Base-by-base conservation (phyloP, 345 rosid species). In the Citrus hindsii region DNA sequence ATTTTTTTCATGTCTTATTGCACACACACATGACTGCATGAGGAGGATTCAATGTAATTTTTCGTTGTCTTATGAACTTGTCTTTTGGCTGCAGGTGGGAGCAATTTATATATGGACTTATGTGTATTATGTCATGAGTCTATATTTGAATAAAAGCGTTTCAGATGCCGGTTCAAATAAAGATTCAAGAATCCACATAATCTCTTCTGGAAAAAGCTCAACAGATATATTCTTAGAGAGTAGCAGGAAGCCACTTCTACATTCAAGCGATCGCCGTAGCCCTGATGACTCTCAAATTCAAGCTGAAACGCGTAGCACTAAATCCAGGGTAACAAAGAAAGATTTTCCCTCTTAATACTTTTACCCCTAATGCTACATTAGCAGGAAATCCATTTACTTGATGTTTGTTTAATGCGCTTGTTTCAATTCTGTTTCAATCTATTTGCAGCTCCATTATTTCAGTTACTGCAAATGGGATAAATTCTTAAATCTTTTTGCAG, bases 91-190 rank as follows among this genome's bases (percentile, higher is more conserved):
- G 51, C 83, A 87, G 90, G 59, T 85, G 48, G 82, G 80, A 67
- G 83, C 37, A 13, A 74, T 85, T 37, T 87, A 82, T 61, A 78
- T 83, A 58, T 85, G 88, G 90, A 71, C 87, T 12, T 87, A 87
- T 65, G 87, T 79, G 35, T 85, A 83, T 70, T 38, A 27, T n/a
- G 55, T 83, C 19, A 82, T 87, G 84, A 67, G 82, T 58, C 14
- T 73, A 38, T 82, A 61, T 9, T 77, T 83, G 30, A 76, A 67
- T 18, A 74, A 65, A 38, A 27, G 42, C 53, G 33, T 21, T 35
- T n/a, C 67, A 12, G 32, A 22, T 4, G 59, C 56, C 1, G 5
- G 10, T 9, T 25, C 21, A 30, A 51, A 12, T 4, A 61, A 27
- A 25, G 14, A 71, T 5, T 55, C 74, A 2, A 51, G 14, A 32